phyloP scores from a whole-genome alignment of 2,329 filamentous ascomycete genomes.

The Phaeoacremonium minimum region DNA sequence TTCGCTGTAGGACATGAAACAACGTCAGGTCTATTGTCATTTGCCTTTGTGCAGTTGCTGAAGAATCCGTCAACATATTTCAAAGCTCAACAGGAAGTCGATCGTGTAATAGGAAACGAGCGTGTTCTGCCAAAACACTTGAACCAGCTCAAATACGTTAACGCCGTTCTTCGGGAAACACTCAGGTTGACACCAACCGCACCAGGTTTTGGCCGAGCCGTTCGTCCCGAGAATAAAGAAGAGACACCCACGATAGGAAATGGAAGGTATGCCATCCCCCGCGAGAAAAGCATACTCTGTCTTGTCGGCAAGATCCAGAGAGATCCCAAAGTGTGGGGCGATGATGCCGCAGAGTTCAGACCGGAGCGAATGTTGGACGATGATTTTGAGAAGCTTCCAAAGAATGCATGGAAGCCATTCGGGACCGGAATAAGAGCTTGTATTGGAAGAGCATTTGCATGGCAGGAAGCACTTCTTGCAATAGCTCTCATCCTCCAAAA shows the following conservation, averaged over 20 bases:
- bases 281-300: conserved; percentile 5
- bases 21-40: conserved; percentile 11
- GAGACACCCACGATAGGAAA: conserved; percentile 9
- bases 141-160: conserved; percentile 10
- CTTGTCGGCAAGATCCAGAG: conserved; percentile 11
- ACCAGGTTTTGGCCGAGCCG: conserved; percentile 8
- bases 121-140: conserved; percentile 9
- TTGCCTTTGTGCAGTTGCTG: conserved; percentile 10
- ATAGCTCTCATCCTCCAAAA: conserved; percentile 36
- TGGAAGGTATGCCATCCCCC: conserved; percentile 11
- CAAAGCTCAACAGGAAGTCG: conserved; percentile 12
- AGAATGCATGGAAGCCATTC: conserved; percentile 32
- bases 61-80: conserved; percentile 8
- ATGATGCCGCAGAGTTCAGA: conserved; percentile 10
- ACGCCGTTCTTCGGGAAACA: conserved; percentile 10
- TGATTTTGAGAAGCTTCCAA: conserved; percentile 15
- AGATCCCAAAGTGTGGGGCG: conserved; percentile 11
- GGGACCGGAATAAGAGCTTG: conserved; percentile 36
- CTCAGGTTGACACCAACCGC: conserved; percentile 9
- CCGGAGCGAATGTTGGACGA: conserved; percentile 12
- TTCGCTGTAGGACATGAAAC: conserved; percentile 13
- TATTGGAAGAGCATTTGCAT: conserved; percentile 37
- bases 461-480: conserved; percentile 36
- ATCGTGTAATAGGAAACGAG: conserved; percentile 8
- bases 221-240: conserved; percentile 4